Base-by-base conservation (phyloP, 164 flowering plant genomes). In the Aristolochia fimbriata region DNA sequence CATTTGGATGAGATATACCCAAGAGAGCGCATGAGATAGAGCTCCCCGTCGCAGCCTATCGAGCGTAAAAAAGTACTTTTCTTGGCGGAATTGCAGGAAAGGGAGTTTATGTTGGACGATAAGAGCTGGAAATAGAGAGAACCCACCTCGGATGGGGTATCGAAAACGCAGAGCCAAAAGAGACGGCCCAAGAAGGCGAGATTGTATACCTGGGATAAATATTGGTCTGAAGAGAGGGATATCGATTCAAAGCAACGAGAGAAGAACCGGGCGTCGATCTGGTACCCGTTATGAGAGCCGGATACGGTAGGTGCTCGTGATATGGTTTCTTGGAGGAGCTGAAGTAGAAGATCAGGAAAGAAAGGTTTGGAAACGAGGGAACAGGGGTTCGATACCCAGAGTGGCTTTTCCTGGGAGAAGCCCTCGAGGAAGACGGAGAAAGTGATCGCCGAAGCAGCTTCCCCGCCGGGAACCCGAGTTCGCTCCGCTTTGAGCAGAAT, bases 351-450 rank as follows among this genome's bases (percentile, higher is more conserved):
- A n/a, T n/a, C n/a, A 0, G 94, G 87, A 17, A 84, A 77, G 71
- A 81, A 80, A 19, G 91, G 83, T 27, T 79, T 70, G 1, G 85
- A 65, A 12, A 75, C 73, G 48, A 90, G 75, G 9, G 77, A 68
- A 70, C 91, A 89, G 54, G 79, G 70, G 79, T 81, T 77, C 1
- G 98, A 92, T 12, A 80, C 79, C 98, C 96, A 92, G 17, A 89
- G 65, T 5, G 80, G 65, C 59, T 69, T 77, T 25, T 62, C 25
- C 0, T 74, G 57, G 20, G 72, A 20, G 64, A 83, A 84, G 15
- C 91, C 90, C 6, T 71, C 63, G 0, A 78, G 14, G 51, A 27
- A 67, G 0, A 89, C 33, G 2, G 78, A 81, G 82, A 88, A 83
- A 17, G 76, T 79, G 19, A 87, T 68, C n/a, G 55, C n/a, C n/a